Evolutionary conservation across 2,329 filamentous ascomycete species (phyloP).

Genomic region (Cordyceps fumosorosea): DNA sequence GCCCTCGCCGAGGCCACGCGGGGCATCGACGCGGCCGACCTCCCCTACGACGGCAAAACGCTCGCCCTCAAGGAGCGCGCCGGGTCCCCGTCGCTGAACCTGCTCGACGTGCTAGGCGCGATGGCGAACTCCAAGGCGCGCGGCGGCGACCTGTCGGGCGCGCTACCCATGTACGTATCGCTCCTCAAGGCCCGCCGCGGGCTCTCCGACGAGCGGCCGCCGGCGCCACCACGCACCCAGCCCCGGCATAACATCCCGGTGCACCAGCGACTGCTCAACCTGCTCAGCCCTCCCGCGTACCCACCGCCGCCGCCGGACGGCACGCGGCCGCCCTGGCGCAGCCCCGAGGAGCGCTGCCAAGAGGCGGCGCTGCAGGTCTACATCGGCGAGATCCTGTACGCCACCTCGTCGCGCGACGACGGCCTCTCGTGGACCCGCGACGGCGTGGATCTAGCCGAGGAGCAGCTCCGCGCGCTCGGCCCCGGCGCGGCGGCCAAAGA

Average conservation of each 20-base stretch:
- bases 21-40: slow-evolving; percentile 36
- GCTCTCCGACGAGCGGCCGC: slow-evolving; percentile 35
- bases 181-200: slow-evolving; percentile 71
- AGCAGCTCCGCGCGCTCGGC: slow-evolving; percentile 47
- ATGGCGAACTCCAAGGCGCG: slow-evolving; percentile 73
- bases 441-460: slow-evolving; percentile 73
- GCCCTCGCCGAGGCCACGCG: slow-evolving; percentile 67
- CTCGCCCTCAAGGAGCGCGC: slow-evolving; percentile 56
- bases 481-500: slow-evolving; percentile 24
- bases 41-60: slow-evolving; percentile 52
- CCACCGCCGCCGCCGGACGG: slow-evolving; percentile 67
- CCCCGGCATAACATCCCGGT: slow-evolving; percentile 13
- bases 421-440: slow-evolving; percentile 87
- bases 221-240: neutral
- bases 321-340: slow-evolving; percentile 58
- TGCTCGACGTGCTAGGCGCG: slow-evolving; percentile 68
- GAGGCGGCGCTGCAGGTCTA: slow-evolving; percentile 83
- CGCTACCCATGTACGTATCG: slow-evolving; percentile 80
- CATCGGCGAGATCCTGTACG: slow-evolving; percentile 88
- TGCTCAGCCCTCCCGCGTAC: slow-evolving; percentile 50
- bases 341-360: slow-evolving; percentile 63
- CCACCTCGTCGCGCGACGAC: slow-evolving; percentile 53
- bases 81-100: slow-evolving; percentile 59
- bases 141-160: slow-evolving; percentile 56
- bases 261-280: slow-evolving; percentile 19